Evolutionary conservation across 2,329 filamentous ascomycete genomes (phyloP).

Genomic region (Claviceps sp.): DNA sequence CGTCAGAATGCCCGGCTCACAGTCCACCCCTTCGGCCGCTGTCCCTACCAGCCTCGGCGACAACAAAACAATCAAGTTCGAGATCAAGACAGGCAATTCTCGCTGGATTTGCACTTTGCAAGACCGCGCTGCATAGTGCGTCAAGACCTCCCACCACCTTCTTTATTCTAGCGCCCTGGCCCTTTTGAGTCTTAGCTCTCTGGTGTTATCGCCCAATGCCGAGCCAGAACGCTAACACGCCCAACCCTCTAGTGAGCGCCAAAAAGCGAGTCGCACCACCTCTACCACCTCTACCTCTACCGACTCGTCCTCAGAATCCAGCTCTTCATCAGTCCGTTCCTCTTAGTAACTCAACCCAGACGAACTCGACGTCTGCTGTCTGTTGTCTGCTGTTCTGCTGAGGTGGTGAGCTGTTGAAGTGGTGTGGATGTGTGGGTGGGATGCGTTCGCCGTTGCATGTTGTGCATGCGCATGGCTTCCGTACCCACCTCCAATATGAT

Average conservation of each 20-base stretch:
- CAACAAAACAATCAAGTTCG: constrained; percentile 30
- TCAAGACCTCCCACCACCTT: constrained; percentile 1
- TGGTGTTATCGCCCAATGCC: background rate
- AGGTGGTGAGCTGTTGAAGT: background rate
- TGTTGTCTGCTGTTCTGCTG: background rate
- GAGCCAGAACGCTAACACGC: constrained; percentile 7
- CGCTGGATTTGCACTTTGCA: constrained; percentile 28
- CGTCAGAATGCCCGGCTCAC: constrained; percentile 9
- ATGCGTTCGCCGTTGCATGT: background rate
- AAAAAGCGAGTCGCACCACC: constrained; percentile 23
- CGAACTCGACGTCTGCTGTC: background rate
- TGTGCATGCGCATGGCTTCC: no score
- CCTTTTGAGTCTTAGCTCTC: no score
- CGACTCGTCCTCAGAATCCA: constrained; percentile 19
- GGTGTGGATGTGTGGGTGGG: background rate
- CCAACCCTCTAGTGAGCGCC: constrained; percentile 21
- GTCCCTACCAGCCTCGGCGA: constrained; percentile 19
- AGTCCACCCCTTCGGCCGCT: constrained; percentile 7
- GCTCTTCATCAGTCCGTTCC: constrained; percentile 12
- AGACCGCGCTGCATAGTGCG: constrained; percentile 32
- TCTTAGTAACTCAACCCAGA: background rate
- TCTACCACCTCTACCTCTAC: constrained; percentile 23
- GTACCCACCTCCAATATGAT: no score
- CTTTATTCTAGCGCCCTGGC: no score
- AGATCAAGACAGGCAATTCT: constrained; percentile 29